Conservation (phyloP, 805 yeast species). For the Wickerhamiella lipophila region DNA sequence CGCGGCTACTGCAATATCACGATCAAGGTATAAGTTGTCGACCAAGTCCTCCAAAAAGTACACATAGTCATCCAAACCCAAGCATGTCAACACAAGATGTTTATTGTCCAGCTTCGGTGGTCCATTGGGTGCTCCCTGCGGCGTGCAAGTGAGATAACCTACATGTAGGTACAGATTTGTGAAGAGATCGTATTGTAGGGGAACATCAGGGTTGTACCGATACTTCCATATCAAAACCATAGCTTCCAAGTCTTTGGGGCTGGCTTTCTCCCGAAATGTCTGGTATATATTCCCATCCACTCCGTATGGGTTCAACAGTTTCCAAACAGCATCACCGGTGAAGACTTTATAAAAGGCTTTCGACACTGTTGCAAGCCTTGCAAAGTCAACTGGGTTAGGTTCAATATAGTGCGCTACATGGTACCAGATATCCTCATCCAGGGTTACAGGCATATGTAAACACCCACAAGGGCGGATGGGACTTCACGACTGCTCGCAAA, state of each 20-base stretch:
- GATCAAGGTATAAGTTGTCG: neutral
- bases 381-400: neutral
- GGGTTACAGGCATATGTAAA: neutral
- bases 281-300: neutral
- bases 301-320: neutral
- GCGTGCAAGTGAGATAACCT: neutral
- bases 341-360: neutral
- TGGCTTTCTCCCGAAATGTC: neutral
- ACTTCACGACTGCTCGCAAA: no score
- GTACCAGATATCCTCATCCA: constrained; percentile 1
- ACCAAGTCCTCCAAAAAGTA: neutral
- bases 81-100: neutral
- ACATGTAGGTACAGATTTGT: neutral
- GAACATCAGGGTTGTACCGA: neutral
- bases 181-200: neutral
- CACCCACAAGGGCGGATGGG: no score
- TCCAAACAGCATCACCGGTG: constrained; percentile 1
- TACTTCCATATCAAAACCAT: neutral
- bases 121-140: neutral
- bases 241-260: neutral
- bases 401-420: neutral
- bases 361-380: constrained; percentile 1
- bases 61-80: neutral
- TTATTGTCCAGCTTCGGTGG: neutral
- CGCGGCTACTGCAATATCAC: neutral